Evolutionary conservation across 148 eudicot genomes (phyloP), one percentile per base, ranked within the genome.

Genomic region (Chenopodium formosanum): DNA sequence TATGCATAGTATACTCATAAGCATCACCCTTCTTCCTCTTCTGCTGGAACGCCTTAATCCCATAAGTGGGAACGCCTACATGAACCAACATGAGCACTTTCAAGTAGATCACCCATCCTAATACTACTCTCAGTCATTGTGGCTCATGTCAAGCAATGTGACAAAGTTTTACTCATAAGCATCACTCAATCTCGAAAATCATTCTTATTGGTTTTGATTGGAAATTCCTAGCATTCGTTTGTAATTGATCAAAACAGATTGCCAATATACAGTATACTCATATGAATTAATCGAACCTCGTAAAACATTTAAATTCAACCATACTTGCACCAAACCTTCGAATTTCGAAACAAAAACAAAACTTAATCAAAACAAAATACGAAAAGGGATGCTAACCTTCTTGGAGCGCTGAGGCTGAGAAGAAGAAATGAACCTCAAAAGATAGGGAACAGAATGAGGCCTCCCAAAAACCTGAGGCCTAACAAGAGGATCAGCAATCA

Each of bases 401-500:
- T 91, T 92, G 4, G 94, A 85, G 58, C 86, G 86, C 64, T 83
- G 88, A 75, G 97, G 98, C 85, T 96, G 98, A 16, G 99, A 88
- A 73, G 90, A 82, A 86, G 91, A 92, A 48, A 96, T 92, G 73
- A 92, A 96, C 73, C 89, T 85, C 20, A 96, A 88, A 75, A 96
- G 86, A 79, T 81, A 73, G 1, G 99, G 92, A 86, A 96, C 92
- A 34, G 97, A 95, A 81, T 82, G 86, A 56, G 93, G 91, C 88
- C 99, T 82, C 17, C 79, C 93, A 27, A 96, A 87, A 11, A 96
- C 98, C 8, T 81, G 90, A 81, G 83, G 86, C 3, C 91, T 78
- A 73, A 96, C 95, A 82, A 85, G 80, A 0, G 90, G 89, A 87
- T 96, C 99, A 5, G 99, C 97, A 78, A 96, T 90, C 86, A 96